These are phyloP conservation scores for Pichia sp. DNA, from an alignment of 1,139 yeast species.

Conservation along the genomic window DNA sequence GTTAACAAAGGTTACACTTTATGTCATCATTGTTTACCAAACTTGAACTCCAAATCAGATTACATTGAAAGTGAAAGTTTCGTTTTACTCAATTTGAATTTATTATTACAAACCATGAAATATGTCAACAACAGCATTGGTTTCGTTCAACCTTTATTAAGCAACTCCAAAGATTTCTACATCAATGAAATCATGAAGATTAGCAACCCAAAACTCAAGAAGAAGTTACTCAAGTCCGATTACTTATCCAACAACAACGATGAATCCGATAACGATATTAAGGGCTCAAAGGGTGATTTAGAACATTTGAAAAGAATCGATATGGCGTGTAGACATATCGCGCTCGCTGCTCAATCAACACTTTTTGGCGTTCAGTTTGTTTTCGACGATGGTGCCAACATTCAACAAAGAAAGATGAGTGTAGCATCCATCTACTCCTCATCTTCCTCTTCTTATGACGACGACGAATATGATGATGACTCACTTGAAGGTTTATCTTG, in stretches of 20 bases:
- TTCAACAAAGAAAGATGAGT: not conserved
- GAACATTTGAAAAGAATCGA: conserved; percentile 74
- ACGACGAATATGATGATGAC: not conserved
- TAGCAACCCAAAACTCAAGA: conserved; percentile 20
- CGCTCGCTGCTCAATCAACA: conserved; percentile 58
- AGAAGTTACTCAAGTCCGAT: conserved; percentile 17
- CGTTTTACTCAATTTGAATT: conserved; percentile 45
- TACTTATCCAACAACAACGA: not conserved
- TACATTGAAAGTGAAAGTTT: conserved; percentile 19
- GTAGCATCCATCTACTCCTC: not conserved
- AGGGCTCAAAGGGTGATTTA: conserved; percentile 52
- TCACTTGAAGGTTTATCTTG: not conserved
- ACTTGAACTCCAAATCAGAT: conserved; percentile 17
- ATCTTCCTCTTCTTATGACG: not conserved
- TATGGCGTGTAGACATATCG: conserved; percentile 82
- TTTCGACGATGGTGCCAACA: not conserved
- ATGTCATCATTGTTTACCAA: conserved; percentile 52
- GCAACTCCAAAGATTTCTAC: conserved; percentile 44
- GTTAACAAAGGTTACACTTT: conserved; percentile 44
- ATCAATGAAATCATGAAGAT: conserved; percentile 20
- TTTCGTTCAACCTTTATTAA: conserved; percentile 49
- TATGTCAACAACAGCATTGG: conserved; percentile 58
- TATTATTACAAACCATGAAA: conserved; percentile 57
- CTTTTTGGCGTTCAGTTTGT: conserved; percentile 39
- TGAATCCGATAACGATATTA: not conserved